Base-by-base conservation (phyloP, 140 eudicot species). In the Stevia rebaudiana region DNA sequence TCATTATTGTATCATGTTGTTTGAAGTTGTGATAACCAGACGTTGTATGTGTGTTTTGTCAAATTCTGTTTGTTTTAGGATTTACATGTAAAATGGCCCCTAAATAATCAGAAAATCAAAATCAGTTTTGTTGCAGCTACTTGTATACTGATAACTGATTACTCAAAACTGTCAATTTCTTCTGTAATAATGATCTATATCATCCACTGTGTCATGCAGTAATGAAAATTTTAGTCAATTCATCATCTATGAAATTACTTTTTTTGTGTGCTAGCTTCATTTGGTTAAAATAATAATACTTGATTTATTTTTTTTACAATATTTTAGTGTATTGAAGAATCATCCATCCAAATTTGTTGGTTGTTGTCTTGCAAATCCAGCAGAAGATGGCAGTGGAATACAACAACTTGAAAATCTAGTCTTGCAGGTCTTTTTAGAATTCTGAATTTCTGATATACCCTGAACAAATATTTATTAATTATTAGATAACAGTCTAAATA, bases 331-430 rank as follows among this genome's bases (percentile, higher is more conserved):
- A 5, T 70, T 90, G 77, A 86, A 77, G 82, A 73, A 78, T 64
- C 78, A 83, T 59, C 95, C 97, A 3, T 77, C 97, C 65, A 90
- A 90, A 63, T 90, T 90, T 41, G 74, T 82, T 11, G 97, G 95
- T n/a, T 86, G 97, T 48, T 90, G 97, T 74, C 97, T 90, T 67
- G 97, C 97, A 64, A 86, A 90, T 84, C 97, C 97, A 18, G 95
- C 85, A 36, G 90, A 81, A 78, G 94, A 90, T 76, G 97, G 84
- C 59, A 70, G 74, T 39, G 95, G 97, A 51, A 40, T 90, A 49
- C 77, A 84, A 41, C 81, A 86, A 65, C 92, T 90, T 30, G 85
- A 81, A 71, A 68, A 78, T 67, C 95, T 86, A 44, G 36, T 84
- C 35, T 63, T 78, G 55, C 74, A 86, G 94, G 97, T 77, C 5